Percentiles rank a stretch among this genome's conserved stretches.
phyloP scores from a whole-genome alignment of 2,329 filamentous ascomycete genomes.

The Leptodontidium sp. region DNA sequence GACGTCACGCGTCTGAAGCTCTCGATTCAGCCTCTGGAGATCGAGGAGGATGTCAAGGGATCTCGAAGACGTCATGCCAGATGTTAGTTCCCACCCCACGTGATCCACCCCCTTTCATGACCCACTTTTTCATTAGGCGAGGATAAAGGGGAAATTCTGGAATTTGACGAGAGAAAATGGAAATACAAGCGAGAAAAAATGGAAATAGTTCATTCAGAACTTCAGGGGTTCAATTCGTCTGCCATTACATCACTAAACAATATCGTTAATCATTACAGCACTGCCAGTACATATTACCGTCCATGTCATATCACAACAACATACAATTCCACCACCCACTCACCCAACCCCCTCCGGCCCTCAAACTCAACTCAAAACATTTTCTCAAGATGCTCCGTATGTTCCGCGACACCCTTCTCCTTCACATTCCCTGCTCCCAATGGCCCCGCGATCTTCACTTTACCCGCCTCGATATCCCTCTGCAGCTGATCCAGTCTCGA shows the following conservation, averaged over 20 bases:
- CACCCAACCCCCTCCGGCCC: not conserved
- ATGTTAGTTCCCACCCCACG: conserved; percentile 23
- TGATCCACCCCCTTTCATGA: conserved; percentile 15
- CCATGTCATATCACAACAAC: conserved; percentile 1
- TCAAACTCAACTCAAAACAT: not conserved
- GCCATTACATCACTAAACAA: not conserved
- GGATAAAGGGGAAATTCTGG: not conserved
- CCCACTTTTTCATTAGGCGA: conserved; percentile 3
- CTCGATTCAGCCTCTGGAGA: not conserved
- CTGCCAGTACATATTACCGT: not conserved
- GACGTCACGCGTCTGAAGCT: conserved; percentile 26
- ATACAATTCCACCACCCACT: not conserved
- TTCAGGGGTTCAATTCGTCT: too few species aligned
- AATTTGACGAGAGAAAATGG: not conserved
- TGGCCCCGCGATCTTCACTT: conserved; percentile 40
- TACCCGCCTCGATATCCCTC: conserved; percentile 55
- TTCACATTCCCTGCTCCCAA: conserved; percentile 10
- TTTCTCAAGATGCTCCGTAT: conserved; percentile 22
- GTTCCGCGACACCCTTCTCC: conserved; percentile 7
- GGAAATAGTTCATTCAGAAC: too few species aligned
- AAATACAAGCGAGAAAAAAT: not conserved
- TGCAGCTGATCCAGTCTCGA: conserved; percentile 57
- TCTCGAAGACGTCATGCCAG: conserved; percentile 19
- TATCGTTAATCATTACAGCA: not conserved
- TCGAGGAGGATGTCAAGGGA: conserved; percentile 6